phyloP scores from a whole-genome alignment of 345 rosid genomes.

The Acer yangbiense region DNA sequence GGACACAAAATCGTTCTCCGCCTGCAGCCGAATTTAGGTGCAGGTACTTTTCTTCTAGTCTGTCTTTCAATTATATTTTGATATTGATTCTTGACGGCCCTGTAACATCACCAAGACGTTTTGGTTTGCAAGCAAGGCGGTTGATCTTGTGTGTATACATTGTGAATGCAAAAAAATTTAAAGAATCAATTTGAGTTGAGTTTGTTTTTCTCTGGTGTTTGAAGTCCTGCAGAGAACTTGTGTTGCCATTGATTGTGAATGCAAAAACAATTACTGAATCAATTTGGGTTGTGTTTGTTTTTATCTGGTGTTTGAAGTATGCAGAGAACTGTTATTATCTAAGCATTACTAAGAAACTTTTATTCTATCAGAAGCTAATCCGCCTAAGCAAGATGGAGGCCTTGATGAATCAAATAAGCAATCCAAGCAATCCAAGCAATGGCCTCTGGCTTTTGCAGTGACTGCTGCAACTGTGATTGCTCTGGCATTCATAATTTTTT shows the following conservation, averaged over 20 bases:
- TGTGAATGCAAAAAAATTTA: not conserved
- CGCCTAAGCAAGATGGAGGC: not conserved
- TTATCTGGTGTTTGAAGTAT: not conserved
- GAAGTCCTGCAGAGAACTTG: not conserved
- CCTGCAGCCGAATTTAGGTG: not conserved
- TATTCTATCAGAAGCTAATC: not conserved
- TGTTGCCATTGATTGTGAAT: not conserved
- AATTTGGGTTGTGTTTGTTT: not conserved
- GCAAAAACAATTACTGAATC: not conserved
- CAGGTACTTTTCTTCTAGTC: slow-evolving; percentile 24
- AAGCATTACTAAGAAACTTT: not conserved
- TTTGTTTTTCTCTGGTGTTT: not conserved
- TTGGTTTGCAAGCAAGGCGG: not conserved
- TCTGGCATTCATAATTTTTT: slow-evolving; percentile 10
- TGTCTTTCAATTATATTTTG: too few relatives aligned
- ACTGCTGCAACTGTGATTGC: slow-evolving; percentile 3
- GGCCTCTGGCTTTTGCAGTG: slow-evolving; percentile 20
- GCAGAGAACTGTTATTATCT: not conserved
- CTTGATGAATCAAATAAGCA: not conserved
- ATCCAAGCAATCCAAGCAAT: not conserved
- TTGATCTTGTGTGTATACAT: too few relatives aligned
- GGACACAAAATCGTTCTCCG: slow-evolving; percentile 24
- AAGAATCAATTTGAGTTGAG: not conserved
- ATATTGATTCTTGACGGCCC: too few relatives aligned
- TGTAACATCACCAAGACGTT: too few relatives aligned